Evolutionary conservation across 2,329 filamentous ascomycete species (phyloP), one percentile per base, ranked within the genome.

Genomic region (Raffaelea ambrosiae): DNA sequence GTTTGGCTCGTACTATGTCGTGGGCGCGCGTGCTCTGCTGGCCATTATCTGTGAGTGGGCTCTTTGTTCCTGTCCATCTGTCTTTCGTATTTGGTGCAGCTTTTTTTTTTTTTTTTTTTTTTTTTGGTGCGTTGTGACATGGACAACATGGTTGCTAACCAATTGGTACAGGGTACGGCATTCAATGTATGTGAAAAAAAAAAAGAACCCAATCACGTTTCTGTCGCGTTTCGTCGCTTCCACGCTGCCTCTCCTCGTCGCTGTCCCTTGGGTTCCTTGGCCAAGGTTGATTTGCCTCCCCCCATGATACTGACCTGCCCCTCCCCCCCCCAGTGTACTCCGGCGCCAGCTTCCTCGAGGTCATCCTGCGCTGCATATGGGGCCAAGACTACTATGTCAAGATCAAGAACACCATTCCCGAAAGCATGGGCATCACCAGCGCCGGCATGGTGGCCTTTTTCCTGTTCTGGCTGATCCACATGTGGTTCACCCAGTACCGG

Each of bases 371-470:
- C 49, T 23, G 51, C 53, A 52, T 66, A 23, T 66, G 61, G 26
- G 62, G 60, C n/a, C 57, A 61, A 19, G 65, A 58, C 47, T 49
- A 43, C 40, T 29, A 29, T 29, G 22, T 41, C 13, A 33, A 46
- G 33, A 49, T 72, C 16, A 66, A 67, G 1, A 70, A 72, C 47
- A 60, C 61, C 36, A 60, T 73, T 21, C 62, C 66, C 1, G 57
- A 57, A 1, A 54, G 51, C 21, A 59, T 58, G 9, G 48, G 48
- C 43, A 49, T 49, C 48, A 60, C 59, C n/a, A 53, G 51, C 40
- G 41, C 51, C 31, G 46, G 48, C 20, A 51, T 56, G 33, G 43
- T 53, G 19, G 47, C 48, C 26, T 57, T 57, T 31, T 53, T 57
- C 22, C 44, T 58, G 23, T 58, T 54, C 51, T 57, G 54, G 55